Base-by-base conservation (phyloP, 768 basidiomycete genomes). In the Podaxis sp. region DNA sequence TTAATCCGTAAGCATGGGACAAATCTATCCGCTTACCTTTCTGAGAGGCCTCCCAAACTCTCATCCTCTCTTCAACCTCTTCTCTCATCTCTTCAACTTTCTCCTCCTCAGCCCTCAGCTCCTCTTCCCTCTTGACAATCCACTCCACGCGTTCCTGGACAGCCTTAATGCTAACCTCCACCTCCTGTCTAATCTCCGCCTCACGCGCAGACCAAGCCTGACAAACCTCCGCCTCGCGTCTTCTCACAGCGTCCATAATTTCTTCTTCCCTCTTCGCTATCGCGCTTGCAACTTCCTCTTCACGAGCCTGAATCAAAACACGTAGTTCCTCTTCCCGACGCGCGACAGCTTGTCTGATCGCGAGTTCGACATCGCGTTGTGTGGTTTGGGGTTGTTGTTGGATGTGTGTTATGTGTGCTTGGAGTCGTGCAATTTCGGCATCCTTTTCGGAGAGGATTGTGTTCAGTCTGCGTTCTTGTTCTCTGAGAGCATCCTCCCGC, bases 321-420 rank as follows among this genome's bases (percentile, higher is more conserved):
- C 89, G 82, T 38, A 93, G 75, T 67, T 91, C 90, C 46, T 87
- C 86, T 66, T 92, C 91, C 2, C 90, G 81, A 56, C 78, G 77
- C 17, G 76, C 72, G 9, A 92, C 79, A 0, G 88, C 89, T 19
- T 82, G 82, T 19, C 83, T 84, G 63, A 85, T 76, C 36, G 80
- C 79, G 5, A 66, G 62, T 38, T 86, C 83, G 22, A 81, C 66
- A 33, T 78, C 75, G 37, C 74, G 70, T 67, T 78, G 72, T n/a
- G 74, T 68, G 29, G 59, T 57, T 22, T 65, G 70, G 55, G 69
- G 68, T 6, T 69, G 65, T 24, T 69, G 67, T 55, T 80, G 79
- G 24, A 80, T 72, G 46, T 78, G 80, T 5, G 80, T 66, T 43
- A 85, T 63, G n/a, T 80, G 64, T 9, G 75, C 73, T 36, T 83